phyloP scores from a whole-genome alignment of 2,329 filamentous ascomycete genomes.

The Botrytis porri region DNA sequence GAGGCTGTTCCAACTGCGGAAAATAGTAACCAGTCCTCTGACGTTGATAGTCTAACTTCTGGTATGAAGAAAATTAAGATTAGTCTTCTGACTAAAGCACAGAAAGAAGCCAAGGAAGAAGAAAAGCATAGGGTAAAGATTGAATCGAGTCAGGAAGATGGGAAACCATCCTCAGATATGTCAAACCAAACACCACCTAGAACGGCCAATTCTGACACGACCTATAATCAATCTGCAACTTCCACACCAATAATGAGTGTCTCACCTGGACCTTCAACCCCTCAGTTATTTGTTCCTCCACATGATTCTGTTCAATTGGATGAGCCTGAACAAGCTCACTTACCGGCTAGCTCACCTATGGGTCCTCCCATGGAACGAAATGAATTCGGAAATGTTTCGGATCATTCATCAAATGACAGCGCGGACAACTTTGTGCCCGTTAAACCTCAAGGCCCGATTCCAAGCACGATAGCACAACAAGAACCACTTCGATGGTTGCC shows the following conservation, averaged over 20 bases:
- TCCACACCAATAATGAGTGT: constrained; percentile 16
- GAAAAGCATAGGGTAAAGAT: constrained; percentile 19
- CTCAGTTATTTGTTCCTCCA: constrained; percentile 23
- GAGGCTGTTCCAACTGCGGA: constrained; percentile 18
- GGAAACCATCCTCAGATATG: constrained; percentile 21
- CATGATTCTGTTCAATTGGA: constrained; percentile 25
- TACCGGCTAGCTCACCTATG: constrained; percentile 32
- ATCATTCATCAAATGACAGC: constrained; percentile 18
- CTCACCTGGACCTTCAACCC: constrained; percentile 25
- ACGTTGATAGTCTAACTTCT: constrained; percentile 54
- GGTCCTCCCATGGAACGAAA: constrained; percentile 5
- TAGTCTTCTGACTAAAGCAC: constrained; percentile 54
- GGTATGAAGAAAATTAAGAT: constrained; percentile 63
- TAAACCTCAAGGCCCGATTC: constrained; percentile 52
- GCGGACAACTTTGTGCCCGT: constrained; percentile 52
- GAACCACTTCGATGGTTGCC: constrained; percentile 52
- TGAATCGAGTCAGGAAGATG: constrained; percentile 17
- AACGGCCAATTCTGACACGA: background rate
- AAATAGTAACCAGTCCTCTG: constrained; percentile 29
- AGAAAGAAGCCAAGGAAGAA: constrained; percentile 52
- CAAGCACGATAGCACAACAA: constrained; percentile 41
- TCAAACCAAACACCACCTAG: constrained; percentile 11
- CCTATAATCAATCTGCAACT: background rate
- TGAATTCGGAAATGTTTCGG: constrained; percentile 14
- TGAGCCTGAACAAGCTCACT: constrained; percentile 26